Evolutionary conservation across 2,329 filamentous ascomycete genomes (phyloP).

Genomic region (Aspergillus versicolor): DNA sequence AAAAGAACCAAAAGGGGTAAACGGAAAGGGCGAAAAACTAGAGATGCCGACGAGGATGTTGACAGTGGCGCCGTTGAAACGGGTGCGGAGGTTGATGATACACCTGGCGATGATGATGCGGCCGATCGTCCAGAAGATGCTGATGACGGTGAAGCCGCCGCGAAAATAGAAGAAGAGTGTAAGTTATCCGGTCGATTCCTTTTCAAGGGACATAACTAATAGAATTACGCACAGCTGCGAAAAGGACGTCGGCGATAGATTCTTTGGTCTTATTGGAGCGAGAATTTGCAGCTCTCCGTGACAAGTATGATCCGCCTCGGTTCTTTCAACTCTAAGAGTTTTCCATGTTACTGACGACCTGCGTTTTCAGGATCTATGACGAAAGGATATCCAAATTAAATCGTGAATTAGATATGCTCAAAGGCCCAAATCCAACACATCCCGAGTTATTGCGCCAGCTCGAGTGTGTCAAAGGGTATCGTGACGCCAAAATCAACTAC

Average conservation of each 20-base stretch:
- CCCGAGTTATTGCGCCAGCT: conserved; percentile 90
- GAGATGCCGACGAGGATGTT: conserved; percentile 39
- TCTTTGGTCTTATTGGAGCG: conserved; percentile 78
- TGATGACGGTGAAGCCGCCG: conserved; percentile 44
- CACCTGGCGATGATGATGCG: conserved; percentile 51
- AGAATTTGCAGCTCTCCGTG: conserved; percentile 82
- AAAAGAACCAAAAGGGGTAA: conserved; percentile 48
- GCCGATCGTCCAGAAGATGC: conserved; percentile 48
- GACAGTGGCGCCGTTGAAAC: conserved; percentile 40
- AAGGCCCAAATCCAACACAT: conserved; percentile 65
- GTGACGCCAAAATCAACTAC: conserved; percentile 74
- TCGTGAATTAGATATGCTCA: conserved; percentile 61
- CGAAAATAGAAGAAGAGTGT: conserved; percentile 55
- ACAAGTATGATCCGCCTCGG: conserved; percentile 45
- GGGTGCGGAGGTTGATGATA: conserved; percentile 45
- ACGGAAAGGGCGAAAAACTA: conserved; percentile 44
- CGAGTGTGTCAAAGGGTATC: conserved; percentile 77
- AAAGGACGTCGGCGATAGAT: conserved; percentile 76
- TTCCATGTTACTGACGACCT: conserved; percentile 14
- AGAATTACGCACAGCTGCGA: conserved; percentile 57
- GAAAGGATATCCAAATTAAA: conserved; percentile 83
- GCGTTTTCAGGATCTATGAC: conserved; percentile 70
- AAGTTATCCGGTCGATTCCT: conserved; percentile 25
- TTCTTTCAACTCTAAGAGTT: neutral
- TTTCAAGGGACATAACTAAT: neutral